These are phyloP conservation scores for Cryoendolithus antarcticus DNA, from an alignment of 2,329 filamentous ascomycete species.

Conservation along the genomic window DNA sequence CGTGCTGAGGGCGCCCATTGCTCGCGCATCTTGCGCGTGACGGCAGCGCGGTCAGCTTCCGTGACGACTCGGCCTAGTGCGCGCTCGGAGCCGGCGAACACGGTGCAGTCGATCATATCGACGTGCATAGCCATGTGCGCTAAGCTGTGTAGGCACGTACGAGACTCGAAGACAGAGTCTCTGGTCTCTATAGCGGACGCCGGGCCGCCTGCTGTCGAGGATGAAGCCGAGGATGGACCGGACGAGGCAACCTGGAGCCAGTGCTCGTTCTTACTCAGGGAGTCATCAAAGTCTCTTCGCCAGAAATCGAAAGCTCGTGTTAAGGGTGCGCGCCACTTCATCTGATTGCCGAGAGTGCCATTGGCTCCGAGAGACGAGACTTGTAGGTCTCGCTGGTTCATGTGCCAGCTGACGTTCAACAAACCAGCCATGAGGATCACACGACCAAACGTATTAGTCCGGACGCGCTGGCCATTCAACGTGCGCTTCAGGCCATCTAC, in stretches of 20 bases:
- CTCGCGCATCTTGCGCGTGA: slow-evolving; percentile 73
- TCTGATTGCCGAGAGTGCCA: slow-evolving; percentile 68
- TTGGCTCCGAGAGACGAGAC: slow-evolving; percentile 75
- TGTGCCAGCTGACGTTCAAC: slow-evolving; percentile 89
- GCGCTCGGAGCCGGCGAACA: slow-evolving; percentile 78
- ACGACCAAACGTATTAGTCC: slow-evolving; percentile 85
- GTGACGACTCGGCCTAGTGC: slow-evolving; percentile 79
- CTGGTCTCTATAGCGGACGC: slow-evolving; percentile 34
- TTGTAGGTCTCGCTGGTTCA: slow-evolving; percentile 91
- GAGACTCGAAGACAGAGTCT: slow-evolving; percentile 71
- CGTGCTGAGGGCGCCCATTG: slow-evolving; percentile 79
- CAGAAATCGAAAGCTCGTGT: slow-evolving; percentile 86
- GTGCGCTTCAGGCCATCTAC: slow-evolving; percentile 84
- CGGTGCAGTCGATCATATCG: slow-evolving; percentile 93
- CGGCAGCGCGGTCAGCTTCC: slow-evolving; percentile 64
- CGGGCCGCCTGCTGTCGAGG: slow-evolving; percentile 15
- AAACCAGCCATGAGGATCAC: slow-evolving; percentile 90
- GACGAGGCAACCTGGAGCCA: slow-evolving; percentile 24
- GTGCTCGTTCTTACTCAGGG: slow-evolving; percentile 46
- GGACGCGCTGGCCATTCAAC: slow-evolving; percentile 67
- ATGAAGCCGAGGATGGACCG: slow-evolving; percentile 1
- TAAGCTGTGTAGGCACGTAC: slow-evolving; percentile 80
- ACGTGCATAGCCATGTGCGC: slow-evolving; percentile 98
- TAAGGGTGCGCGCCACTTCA: slow-evolving; percentile 80
- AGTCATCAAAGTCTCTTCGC: slow-evolving; percentile 83